Percentiles rank a stretch among this genome's conserved stretches.
phyloP scores from a whole-genome alignment of 306 rosid genomes.

The Cyamopsis tetragonoloba region DNA sequence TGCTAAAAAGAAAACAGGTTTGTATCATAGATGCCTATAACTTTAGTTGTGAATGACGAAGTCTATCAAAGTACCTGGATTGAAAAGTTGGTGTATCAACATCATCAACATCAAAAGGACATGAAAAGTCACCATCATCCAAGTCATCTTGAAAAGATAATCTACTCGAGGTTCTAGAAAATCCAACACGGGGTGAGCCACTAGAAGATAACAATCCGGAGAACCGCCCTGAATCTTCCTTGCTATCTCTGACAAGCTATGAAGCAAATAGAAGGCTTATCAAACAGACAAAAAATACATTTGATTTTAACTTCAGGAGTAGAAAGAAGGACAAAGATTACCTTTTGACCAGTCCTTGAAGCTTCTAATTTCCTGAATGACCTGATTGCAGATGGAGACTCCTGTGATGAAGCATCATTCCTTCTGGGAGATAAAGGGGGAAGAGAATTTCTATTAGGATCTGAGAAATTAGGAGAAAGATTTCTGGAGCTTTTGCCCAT shows the following conservation, averaged over 20 bases:
- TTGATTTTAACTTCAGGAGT: slow-evolving; percentile 21
- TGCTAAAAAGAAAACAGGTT: background rate
- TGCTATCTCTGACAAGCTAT: slow-evolving; percentile 63
- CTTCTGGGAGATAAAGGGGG: slow-evolving; percentile 84
- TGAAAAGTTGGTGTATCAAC: slow-evolving; percentile 62
- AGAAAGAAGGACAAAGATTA: slow-evolving; percentile 32
- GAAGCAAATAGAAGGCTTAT: slow-evolving; percentile 31
- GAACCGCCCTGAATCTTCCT: slow-evolving; percentile 81
- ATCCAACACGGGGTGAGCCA: slow-evolving; percentile 79
- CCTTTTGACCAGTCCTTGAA: slow-evolving; percentile 66
- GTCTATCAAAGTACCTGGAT: slow-evolving; percentile 46
- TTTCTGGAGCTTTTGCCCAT: slow-evolving; percentile 50
- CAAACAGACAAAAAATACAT: slow-evolving; percentile 16
- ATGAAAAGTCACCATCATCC: slow-evolving; percentile 68
- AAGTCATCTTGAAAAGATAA: slow-evolving; percentile 83
- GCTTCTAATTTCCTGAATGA: slow-evolving; percentile 59
- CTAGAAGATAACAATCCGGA: slow-evolving; percentile 82
- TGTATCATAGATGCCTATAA: slow-evolving; percentile 10
- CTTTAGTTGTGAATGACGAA: slow-evolving; percentile 3
- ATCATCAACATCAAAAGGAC: slow-evolving; percentile 81
- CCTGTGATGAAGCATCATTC: slow-evolving; percentile 62
- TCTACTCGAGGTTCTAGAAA: slow-evolving; percentile 81
- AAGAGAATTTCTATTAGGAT: slow-evolving; percentile 64
- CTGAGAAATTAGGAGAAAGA: slow-evolving; percentile 68
- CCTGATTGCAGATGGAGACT: slow-evolving; percentile 76